Evolutionary conservation across 164 flowering plant species (phyloP).

Genomic region (Liquidambar formosana): DNA sequence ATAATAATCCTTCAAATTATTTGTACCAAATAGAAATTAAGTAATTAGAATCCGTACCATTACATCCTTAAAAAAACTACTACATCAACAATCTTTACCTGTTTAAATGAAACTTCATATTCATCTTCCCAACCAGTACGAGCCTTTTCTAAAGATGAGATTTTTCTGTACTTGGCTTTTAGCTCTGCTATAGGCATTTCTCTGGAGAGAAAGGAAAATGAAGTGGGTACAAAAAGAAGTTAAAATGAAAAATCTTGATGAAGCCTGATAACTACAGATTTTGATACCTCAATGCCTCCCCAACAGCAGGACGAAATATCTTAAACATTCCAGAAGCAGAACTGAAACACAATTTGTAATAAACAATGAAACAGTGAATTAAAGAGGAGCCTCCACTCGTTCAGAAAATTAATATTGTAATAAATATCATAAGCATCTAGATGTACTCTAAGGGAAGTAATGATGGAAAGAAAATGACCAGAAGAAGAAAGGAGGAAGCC

Average conservation of each 20-base stretch:
- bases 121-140: constrained; percentile 89
- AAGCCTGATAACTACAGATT: neutral
- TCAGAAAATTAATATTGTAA: neutral
- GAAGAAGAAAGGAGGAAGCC: neutral
- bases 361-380: constrained; percentile 1
- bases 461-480: neutral
- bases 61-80: neutral
- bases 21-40: too few relatives aligned
- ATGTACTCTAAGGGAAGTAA: neutral
- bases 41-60: neutral
- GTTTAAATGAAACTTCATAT: constrained; percentile 83
- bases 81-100: constrained; percentile 43
- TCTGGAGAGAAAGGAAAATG: constrained; percentile 35
- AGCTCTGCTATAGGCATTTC: constrained; percentile 86
- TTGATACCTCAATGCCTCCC: constrained; percentile 84
- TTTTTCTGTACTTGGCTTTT: constrained; percentile 73
- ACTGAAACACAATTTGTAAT: constrained; percentile 39
- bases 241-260: neutral
- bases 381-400: neutral
- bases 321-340: constrained; percentile 69
- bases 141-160: constrained; percentile 75
- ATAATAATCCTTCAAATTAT: too few relatives aligned
- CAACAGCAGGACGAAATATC: constrained; percentile 85
- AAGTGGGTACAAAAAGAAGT: neutral
- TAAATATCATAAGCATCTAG: neutral